Percentiles rank a stretch among this genome's conserved stretches.
Conservation (phyloP, 495 filamentous ascomycete species). For the Xylaria palmicola region DNA sequence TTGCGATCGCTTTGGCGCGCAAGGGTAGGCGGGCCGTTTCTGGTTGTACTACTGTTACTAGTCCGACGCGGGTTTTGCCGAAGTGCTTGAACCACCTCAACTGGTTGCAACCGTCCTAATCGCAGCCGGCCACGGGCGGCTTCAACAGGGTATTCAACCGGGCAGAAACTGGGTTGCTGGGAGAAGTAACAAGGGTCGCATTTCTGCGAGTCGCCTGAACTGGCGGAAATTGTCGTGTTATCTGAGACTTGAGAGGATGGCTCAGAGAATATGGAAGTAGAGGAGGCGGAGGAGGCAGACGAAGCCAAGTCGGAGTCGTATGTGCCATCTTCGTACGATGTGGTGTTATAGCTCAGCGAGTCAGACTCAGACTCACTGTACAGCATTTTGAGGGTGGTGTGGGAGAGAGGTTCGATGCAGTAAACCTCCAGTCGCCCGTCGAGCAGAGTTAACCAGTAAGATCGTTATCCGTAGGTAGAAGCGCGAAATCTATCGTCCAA, state of each 20-base stretch:
- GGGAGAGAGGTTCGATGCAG: slow-evolving; percentile 29
- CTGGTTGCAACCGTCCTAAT: slow-evolving; percentile 21
- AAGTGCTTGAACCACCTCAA: slow-evolving; percentile 39
- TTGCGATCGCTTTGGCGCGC: slow-evolving; percentile 91
- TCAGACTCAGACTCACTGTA: slow-evolving; percentile 44
- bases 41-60: slow-evolving; percentile 49
- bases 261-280: slow-evolving; percentile 77
- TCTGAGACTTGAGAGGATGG: slow-evolving; percentile 60
- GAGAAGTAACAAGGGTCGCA: slow-evolving; percentile 37
- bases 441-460: slow-evolving; percentile 49
- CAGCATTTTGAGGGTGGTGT: slow-evolving; percentile 50
- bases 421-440: slow-evolving; percentile 56
- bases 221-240: slow-evolving; percentile 50
- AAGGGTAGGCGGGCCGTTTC: slow-evolving; percentile 73
- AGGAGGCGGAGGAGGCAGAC: slow-evolving; percentile 70
- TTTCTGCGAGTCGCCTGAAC: slow-evolving; percentile 42
- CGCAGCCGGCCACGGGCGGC: slow-evolving; percentile 11
- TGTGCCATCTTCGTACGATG: slow-evolving; percentile 49
- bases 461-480: slow-evolving; percentile 41
- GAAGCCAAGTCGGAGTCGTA: slow-evolving; percentile 69
- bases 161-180: slow-evolving; percentile 12
- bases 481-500: slow-evolving; percentile 43
- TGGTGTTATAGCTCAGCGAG: slow-evolving; percentile 46
- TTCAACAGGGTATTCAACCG: slow-evolving; percentile 11
- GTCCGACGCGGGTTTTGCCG: slow-evolving; percentile 84